A percentile compares a stretch with the other conserved stretches of the same genome.
Evolutionary conservation across 805 yeast species (phyloP).

Genomic region (Hanseniaspora guilliermondii): DNA sequence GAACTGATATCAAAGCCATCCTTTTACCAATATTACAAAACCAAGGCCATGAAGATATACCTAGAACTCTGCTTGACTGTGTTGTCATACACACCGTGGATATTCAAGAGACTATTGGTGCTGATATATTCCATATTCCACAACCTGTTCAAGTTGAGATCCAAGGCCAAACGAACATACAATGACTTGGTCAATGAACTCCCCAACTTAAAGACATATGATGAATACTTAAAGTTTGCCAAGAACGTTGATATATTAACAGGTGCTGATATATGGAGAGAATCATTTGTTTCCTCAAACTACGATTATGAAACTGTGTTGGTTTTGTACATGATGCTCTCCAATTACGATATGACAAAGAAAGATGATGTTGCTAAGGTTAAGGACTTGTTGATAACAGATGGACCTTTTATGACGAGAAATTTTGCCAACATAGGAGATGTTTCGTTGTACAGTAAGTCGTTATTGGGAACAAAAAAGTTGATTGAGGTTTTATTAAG

Average conservation of each 20-base stretch:
- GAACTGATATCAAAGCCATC: background rate
- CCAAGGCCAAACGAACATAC: constrained; percentile 5
- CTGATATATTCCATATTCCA: background rate
- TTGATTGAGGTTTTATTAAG: constrained; percentile 57
- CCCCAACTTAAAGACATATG: constrained; percentile 43
- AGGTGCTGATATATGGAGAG: constrained; percentile 58
- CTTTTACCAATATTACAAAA: constrained; percentile 3
- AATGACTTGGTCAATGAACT: constrained; percentile 30
- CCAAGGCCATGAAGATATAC: constrained; percentile 6
- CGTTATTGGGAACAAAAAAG: constrained; percentile 78
- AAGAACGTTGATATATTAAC: constrained; percentile 38
- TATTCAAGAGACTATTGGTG: background rate
- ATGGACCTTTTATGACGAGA: constrained; percentile 58
- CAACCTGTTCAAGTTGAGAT: background rate
- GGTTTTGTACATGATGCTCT: constrained; percentile 52
- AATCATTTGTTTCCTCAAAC: constrained; percentile 64
- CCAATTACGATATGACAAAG: constrained; percentile 35
- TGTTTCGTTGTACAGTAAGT: constrained; percentile 61
- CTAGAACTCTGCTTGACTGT: constrained; percentile 6
- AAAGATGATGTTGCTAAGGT: constrained; percentile 42
- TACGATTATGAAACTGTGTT: constrained; percentile 77
- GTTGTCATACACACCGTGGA: constrained; percentile 3
- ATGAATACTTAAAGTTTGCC: constrained; percentile 57
- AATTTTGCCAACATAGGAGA: constrained; percentile 87
- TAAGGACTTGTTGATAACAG: constrained; percentile 53